Evolutionary conservation across 1,139 yeast species (phyloP).

Genomic region (Kluyveromyces sp.): DNA sequence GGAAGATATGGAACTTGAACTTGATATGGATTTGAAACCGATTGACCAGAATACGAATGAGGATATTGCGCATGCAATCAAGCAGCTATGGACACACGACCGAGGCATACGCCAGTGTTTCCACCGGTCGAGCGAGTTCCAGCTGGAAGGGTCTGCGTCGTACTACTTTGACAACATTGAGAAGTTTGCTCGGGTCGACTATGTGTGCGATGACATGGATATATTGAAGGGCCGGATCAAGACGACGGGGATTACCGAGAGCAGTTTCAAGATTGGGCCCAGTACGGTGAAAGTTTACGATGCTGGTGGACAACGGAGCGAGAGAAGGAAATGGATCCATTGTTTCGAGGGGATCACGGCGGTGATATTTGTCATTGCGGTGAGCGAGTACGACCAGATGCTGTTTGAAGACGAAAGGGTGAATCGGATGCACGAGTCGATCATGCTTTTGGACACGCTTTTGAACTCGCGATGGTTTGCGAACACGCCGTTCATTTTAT

Average conservation of each 20-base stretch:
- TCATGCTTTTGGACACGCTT: conserved; percentile 73
- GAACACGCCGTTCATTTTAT: conserved; percentile 80
- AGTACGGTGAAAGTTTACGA: conserved; percentile 72
- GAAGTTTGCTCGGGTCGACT: conserved; percentile 55
- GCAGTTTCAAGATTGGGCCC: conserved; percentile 62
- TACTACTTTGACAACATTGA: conserved; percentile 67
- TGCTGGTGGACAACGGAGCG: conserved; percentile 97
- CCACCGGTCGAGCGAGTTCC: conserved; percentile 65
- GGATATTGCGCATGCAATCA: conserved; percentile 63
- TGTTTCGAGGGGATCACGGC: conserved; percentile 91
- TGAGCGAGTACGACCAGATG: conserved; percentile 87
- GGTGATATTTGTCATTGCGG: conserved; percentile 83
- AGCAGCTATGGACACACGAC: conserved; percentile 60
- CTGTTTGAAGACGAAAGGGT: conserved; percentile 84
- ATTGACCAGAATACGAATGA: conserved; percentile 21
- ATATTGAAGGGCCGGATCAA: conserved; percentile 85
- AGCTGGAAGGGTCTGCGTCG: conserved; percentile 70
- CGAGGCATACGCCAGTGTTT: conserved; percentile 57
- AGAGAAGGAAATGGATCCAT: conserved; percentile 92
- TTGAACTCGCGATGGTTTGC: conserved; percentile 83
- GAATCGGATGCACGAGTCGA: conserved; percentile 87
- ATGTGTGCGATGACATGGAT: conserved; percentile 71
- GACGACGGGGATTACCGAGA: conserved; percentile 92
- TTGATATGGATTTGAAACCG: neutral
- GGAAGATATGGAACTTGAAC: neutral